Conservation (phyloP, 257 asterid species). For the Haberlea rhodopensis region DNA sequence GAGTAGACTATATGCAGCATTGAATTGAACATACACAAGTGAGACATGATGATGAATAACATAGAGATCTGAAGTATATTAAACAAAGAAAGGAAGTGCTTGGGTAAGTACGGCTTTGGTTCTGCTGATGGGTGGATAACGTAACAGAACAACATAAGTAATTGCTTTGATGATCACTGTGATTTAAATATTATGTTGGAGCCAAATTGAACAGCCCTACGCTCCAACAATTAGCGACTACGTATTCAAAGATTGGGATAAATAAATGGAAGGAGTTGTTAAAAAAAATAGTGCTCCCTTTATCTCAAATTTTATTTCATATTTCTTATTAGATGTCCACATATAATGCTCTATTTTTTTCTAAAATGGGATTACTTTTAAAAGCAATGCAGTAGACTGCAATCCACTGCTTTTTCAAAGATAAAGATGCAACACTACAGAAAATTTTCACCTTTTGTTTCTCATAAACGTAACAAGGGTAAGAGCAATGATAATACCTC, state of each 20-base stretch:
- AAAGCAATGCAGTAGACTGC: neutral
- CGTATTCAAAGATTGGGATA: conserved; percentile 14
- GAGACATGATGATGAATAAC: conserved; percentile 41
- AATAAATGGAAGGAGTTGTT: neutral
- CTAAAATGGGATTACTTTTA: neutral
- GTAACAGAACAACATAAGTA: neutral
- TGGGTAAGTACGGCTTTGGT: conserved; percentile 8
- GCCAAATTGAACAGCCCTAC: conserved; percentile 12
- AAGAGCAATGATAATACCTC: conserved; percentile 57
- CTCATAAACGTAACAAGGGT: neutral
- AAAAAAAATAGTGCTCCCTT: neutral
- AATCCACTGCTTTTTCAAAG: neutral
- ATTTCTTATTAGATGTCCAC: neutral
- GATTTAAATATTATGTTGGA: neutral
- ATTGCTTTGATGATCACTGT: neutral
- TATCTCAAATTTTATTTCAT: neutral
- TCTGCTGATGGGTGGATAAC: conserved; percentile 2
- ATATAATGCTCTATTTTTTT: too few species aligned
- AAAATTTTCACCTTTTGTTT: neutral
- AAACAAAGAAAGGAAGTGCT: conserved; percentile 16
- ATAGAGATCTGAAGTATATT: conserved; percentile 19
- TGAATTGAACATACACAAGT: conserved; percentile 40
- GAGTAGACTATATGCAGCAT: conserved; percentile 57
- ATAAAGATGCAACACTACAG: too few species aligned
- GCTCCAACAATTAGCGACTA: conserved; percentile 5